These are phyloP conservation scores for Babesia gibsoni DNA, from an alignment of 169 alveolate species.

Conservation along the genomic window DNA sequence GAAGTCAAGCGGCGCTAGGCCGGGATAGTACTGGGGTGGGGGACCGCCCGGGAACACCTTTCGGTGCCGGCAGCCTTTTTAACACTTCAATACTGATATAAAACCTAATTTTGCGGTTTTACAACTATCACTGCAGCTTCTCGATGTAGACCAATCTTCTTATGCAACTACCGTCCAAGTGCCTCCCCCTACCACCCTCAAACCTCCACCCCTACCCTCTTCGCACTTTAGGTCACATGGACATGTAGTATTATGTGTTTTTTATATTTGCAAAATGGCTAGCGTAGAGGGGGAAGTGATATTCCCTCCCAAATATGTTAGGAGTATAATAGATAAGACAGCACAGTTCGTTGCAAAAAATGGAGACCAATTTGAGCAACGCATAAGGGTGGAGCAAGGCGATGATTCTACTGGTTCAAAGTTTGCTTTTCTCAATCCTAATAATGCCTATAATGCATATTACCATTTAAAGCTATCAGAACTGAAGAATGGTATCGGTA, in stretches of 20 bases:
- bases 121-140: too few relatives aligned
- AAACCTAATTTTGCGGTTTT: not conserved
- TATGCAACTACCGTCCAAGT: too few relatives aligned
- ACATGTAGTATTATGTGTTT: too few relatives aligned
- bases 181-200: too few relatives aligned
- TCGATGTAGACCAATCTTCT: too few relatives aligned
- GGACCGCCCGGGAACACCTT: conserved; percentile 64
- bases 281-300: conserved; percentile 67
- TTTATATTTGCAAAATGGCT: too few relatives aligned
- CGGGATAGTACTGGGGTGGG: conserved; percentile 86
- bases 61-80: conserved; percentile 47
- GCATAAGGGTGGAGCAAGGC: conserved; percentile 75
- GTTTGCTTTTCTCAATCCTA: conserved; percentile 78
- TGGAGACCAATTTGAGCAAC: conserved; percentile 85
- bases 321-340: conserved; percentile 85
- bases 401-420: conserved; percentile 61
- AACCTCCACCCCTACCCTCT: too few relatives aligned
- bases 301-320: conserved; percentile 85
- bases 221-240: too few relatives aligned
- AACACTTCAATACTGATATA: not conserved
- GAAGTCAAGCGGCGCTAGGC: conserved; percentile 88
- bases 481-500: conserved; percentile 68
- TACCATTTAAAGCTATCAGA: conserved; percentile 80
- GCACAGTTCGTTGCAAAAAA: conserved; percentile 89
- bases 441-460: conserved; percentile 82